These are phyloP conservation scores for Lolium perenne DNA, from an alignment of 176 grass and related monocot genomes.

Conservation along the genomic window DNA sequence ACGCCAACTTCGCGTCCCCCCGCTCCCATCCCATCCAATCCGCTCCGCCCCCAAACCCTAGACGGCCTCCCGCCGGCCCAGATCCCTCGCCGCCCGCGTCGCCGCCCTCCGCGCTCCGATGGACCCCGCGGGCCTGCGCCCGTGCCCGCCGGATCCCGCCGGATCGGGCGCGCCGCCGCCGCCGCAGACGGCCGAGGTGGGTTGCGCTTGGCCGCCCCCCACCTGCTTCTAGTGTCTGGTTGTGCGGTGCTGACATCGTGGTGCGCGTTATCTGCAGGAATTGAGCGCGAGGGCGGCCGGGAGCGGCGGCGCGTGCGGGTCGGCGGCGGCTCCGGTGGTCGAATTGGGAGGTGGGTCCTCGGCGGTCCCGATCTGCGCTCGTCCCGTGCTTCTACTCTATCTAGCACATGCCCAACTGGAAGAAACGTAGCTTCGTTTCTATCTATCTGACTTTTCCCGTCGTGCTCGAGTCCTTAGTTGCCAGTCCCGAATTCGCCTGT, in stretches of 20 bases:
- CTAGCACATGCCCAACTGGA: not conserved
- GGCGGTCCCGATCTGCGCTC: not conserved
- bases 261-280: constrained; percentile 31
- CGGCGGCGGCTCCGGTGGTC: not conserved
- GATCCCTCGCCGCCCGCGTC: constrained; percentile 14
- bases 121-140: constrained; percentile 44
- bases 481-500: not conserved
- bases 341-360: constrained; percentile 37
- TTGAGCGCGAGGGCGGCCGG: constrained; percentile 10
- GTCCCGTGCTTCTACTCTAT: not conserved
- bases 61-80: not conserved
- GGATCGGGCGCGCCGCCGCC: constrained; percentile 44
- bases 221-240: not conserved
- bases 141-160: constrained; percentile 37
- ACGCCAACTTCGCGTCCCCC: not conserved
- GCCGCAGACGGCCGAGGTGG: constrained; percentile 19
- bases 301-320: constrained; percentile 4
- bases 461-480: not conserved
- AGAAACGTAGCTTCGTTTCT: not conserved
- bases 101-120: constrained; percentile 17
- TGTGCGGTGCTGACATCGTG: not conserved
- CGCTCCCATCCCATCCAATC: not conserved
- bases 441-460: not conserved
- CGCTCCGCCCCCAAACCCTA: constrained; percentile 44
- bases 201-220: not conserved